These are phyloP conservation scores for Neckera pumila DNA, from an alignment of 225 moss, liverwort and hornwort genomes.

Conservation along the genomic window DNA sequence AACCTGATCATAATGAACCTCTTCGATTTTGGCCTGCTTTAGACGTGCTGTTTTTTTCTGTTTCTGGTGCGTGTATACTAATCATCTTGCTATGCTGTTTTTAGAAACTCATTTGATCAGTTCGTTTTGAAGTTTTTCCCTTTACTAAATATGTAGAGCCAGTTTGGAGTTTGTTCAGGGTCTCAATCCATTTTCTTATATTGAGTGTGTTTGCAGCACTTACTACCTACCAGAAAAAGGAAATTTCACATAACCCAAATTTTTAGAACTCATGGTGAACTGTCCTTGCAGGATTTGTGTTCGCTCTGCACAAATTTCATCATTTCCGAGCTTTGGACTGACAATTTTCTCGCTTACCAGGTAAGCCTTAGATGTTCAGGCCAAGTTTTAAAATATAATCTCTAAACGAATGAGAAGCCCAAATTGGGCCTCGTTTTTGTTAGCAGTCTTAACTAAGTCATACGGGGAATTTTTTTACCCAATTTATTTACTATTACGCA, in stretches of 20 bases:
- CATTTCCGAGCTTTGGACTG: slow-evolving; percentile 42
- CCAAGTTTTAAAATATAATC: background rate
- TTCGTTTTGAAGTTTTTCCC: background rate
- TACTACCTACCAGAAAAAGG: background rate
- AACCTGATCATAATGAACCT: background rate
- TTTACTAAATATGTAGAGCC: background rate
- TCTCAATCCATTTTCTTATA: background rate
- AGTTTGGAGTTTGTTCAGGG: background rate
- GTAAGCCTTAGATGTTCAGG: background rate
- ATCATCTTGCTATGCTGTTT: background rate
- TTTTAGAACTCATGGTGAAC: background rate
- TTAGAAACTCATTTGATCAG: background rate
- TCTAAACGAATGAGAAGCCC: background rate
- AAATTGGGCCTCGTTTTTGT: background rate
- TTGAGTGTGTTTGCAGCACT: background rate
- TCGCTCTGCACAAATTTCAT: slow-evolving; percentile 43
- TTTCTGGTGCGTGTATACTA: background rate
- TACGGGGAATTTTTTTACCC: background rate
- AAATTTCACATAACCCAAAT: background rate
- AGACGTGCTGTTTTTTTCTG: background rate
- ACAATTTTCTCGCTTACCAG: slow-evolving; percentile 43
- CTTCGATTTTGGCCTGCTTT: background rate
- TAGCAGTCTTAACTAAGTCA: background rate
- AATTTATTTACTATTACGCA: no score
- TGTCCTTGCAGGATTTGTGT: slow-evolving; percentile 27